These are phyloP conservation scores for Penicillium concentricum DNA, from an alignment of 2,329 filamentous ascomycete genomes.

Conservation along the genomic window DNA sequence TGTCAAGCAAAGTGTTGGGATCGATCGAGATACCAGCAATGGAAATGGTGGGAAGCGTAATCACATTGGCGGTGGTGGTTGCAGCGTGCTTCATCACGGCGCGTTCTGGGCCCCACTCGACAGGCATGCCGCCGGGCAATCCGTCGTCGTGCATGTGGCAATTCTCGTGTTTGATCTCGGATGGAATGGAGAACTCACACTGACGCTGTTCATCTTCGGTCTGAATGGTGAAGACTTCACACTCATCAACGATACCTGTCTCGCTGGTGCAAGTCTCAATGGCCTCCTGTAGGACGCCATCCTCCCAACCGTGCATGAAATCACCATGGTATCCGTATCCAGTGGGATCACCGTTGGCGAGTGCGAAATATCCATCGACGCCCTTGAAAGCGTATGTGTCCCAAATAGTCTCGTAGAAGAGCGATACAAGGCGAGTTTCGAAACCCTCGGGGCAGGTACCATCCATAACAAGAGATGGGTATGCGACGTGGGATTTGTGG, in stretches of 20 bases:
- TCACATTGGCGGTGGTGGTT: neutral
- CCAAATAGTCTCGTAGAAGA: slow-evolving; percentile 88
- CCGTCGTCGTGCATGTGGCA: slow-evolving; percentile 54
- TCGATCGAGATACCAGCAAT: slow-evolving; percentile 8
- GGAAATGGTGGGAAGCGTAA: slow-evolving; percentile 6
- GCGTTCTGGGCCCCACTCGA: slow-evolving; percentile 48
- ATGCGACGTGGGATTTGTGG: slow-evolving; percentile 69
- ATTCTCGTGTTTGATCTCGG: slow-evolving; percentile 58
- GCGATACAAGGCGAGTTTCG: slow-evolving; percentile 65
- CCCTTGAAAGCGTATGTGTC: slow-evolving; percentile 65
- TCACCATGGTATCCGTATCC: slow-evolving; percentile 76
- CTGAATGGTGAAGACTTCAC: slow-evolving; percentile 71
- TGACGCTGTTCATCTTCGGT: slow-evolving; percentile 51
- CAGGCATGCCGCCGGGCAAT: slow-evolving; percentile 64
- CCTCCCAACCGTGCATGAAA: slow-evolving; percentile 77
- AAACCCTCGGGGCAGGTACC: slow-evolving; percentile 72
- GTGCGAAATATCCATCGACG: slow-evolving; percentile 66
- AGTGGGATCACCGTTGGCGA: slow-evolving; percentile 75
- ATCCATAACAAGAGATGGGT: slow-evolving; percentile 72
- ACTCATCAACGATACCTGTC: slow-evolving; percentile 70
- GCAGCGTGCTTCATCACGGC: slow-evolving; percentile 24
- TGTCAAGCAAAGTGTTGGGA: slow-evolving; percentile 1
- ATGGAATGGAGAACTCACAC: slow-evolving; percentile 65
- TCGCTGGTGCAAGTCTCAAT: slow-evolving; percentile 70
- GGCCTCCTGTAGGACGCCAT: slow-evolving; percentile 67